A percentile compares a stretch with the other conserved stretches of the same genome.
phyloP scores from a whole-genome alignment of 2,329 filamentous ascomycete genomes.

The Sclerotinia nivalis region DNA sequence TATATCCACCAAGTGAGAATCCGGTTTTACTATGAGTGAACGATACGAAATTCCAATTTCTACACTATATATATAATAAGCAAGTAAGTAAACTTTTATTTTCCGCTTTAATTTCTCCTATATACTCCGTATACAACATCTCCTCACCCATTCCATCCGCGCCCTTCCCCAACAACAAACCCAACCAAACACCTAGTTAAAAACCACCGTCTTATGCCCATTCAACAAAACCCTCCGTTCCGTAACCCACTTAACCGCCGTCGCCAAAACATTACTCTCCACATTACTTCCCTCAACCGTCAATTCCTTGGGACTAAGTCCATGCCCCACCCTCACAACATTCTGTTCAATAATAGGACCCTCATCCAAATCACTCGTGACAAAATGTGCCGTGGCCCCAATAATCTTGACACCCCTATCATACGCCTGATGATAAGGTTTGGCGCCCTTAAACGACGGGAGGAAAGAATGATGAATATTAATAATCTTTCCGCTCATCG shows the following conservation, averaged over 20 bases:
- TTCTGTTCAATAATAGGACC: constrained; percentile 88
- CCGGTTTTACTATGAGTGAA: no score
- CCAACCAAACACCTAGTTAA: constrained; percentile 43
- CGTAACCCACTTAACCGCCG: constrained; percentile 81
- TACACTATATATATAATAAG: no score
- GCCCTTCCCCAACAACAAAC: no score
- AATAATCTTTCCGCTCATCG: constrained; percentile 85
- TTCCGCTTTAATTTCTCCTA: background rate
- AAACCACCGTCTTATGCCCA: constrained; percentile 78
- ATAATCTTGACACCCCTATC: constrained; percentile 88
- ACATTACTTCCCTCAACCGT: constrained; percentile 81
- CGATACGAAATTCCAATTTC: no score
- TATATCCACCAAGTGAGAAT: no score
- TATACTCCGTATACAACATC: background rate
- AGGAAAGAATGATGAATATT: constrained; percentile 90
- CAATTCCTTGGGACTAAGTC: constrained; percentile 72
- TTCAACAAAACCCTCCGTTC: constrained; percentile 78
- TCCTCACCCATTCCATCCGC: background rate
- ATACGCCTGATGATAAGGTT: constrained; percentile 85
- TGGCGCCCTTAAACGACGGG: constrained; percentile 84
- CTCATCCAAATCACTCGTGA: constrained; percentile 82
- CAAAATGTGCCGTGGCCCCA: constrained; percentile 82
- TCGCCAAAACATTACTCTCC: constrained; percentile 78
- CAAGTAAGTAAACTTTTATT: no score
- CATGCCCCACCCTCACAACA: constrained; percentile 74